A percentile compares a stretch with the other conserved stretches of the same genome.
Conservation (phyloP, 2,329 filamentous ascomycete species). For the Aureobasidium subglaciale region DNA sequence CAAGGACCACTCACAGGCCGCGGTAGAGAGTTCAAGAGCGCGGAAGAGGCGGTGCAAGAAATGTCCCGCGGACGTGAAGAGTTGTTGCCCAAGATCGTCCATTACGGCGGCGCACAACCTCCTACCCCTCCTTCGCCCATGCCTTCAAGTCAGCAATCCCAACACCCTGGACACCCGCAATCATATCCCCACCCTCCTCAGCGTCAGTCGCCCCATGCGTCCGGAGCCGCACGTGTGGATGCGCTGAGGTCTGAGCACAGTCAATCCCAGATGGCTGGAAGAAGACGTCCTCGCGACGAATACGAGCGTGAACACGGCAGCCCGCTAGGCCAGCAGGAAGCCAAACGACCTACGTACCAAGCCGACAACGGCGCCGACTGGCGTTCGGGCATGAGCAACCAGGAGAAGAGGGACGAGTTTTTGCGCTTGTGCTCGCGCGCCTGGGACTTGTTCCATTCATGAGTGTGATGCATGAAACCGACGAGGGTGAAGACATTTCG, state of each 20-base stretch:
- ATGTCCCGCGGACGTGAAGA: constrained; percentile 88
- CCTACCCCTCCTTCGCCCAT: constrained; percentile 82
- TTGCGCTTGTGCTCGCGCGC: constrained; percentile 76
- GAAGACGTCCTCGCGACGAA: constrained; percentile 76
- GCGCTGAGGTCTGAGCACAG: constrained; percentile 17
- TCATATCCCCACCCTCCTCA: constrained; percentile 16
- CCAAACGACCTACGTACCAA: constrained; percentile 35
- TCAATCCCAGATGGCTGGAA: constrained; percentile 39
- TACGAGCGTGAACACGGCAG: constrained; percentile 84
- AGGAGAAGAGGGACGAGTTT: constrained; percentile 90
- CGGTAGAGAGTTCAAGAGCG: constrained; percentile 83
- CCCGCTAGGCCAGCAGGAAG: constrained; percentile 73
- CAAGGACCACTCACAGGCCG: constrained; percentile 51
- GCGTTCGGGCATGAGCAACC: constrained; percentile 76
- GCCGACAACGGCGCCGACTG: constrained; percentile 24
- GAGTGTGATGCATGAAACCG: not conserved
- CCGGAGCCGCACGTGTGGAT: constrained; percentile 17
- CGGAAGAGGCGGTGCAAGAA: constrained; percentile 89
- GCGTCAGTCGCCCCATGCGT: constrained; percentile 19
- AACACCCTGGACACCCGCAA: constrained; percentile 13
- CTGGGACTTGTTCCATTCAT: constrained; percentile 83
- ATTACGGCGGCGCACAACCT: constrained; percentile 90
- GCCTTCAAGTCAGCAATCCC: constrained; percentile 32
- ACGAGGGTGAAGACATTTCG: not conserved
- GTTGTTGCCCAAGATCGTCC: constrained; percentile 83